phyloP scores from a whole-genome alignment of 1,284 basidiomycete species.

The Hemileia vastatrix region DNA sequence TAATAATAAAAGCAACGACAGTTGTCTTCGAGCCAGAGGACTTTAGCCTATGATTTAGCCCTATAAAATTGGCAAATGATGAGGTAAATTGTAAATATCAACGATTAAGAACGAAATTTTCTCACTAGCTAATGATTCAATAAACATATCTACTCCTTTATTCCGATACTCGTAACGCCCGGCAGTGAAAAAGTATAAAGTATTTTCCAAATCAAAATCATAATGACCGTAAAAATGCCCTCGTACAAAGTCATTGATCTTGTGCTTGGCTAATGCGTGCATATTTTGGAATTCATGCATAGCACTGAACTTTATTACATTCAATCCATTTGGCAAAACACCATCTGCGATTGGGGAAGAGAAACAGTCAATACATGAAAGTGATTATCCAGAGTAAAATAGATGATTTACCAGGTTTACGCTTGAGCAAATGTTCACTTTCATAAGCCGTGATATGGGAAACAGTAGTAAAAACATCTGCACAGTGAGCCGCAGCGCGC shows the following conservation, averaged over 20 bases:
- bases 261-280: slow-evolving; percentile 80
- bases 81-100: background rate
- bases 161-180: slow-evolving; percentile 97
- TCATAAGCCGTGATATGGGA: slow-evolving; percentile 70
- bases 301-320: slow-evolving; percentile 90
- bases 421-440: slow-evolving; percentile 86
- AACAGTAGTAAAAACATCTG: slow-evolving; percentile 51
- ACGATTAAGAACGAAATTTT: background rate
- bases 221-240: slow-evolving; percentile 98
- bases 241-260: slow-evolving; percentile 94
- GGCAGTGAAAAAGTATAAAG: slow-evolving; percentile 97
- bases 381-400: background rate
- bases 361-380: background rate
- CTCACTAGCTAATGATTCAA: slow-evolving; percentile 70
- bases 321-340: slow-evolving; percentile 93
- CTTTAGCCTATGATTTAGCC: slow-evolving; percentile 75
- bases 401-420: slow-evolving; percentile 59
- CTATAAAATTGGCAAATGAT: slow-evolving; percentile 23
- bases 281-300: slow-evolving; percentile 94
- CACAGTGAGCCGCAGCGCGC: slow-evolving; percentile 82
- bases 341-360: slow-evolving; percentile 54
- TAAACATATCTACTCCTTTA: slow-evolving; percentile 99
- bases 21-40: slow-evolving; percentile 68
- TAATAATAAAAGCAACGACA: slow-evolving; percentile 96
- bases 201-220: slow-evolving; percentile 90